phyloP scores from a whole-genome alignment of 2,329 filamentous ascomycete species.

The Arachnomyces sp. region DNA sequence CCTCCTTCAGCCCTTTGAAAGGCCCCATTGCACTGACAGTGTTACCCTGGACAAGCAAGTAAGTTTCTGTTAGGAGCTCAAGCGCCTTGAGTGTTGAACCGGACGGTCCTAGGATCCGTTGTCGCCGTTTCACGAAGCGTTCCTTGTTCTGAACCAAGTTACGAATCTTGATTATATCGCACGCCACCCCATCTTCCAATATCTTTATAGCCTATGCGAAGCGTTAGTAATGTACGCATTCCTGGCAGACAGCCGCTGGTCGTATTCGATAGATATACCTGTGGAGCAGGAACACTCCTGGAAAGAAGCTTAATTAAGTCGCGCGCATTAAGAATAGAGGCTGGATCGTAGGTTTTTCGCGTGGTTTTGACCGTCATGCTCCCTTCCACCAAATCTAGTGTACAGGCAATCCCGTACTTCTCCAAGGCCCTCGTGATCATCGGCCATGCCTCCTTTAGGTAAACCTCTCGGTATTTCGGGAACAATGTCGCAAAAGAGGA shows the following conservation, averaged over 20 bases:
- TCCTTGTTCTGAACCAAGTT: slow-evolving; percentile 89
- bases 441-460: slow-evolving; percentile 88
- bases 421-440: slow-evolving; percentile 80
- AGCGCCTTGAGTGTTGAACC: slow-evolving; percentile 91
- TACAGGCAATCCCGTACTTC: slow-evolving; percentile 81
- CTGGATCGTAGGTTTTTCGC: slow-evolving; percentile 82
- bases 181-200: slow-evolving; percentile 81
- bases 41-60: slow-evolving; percentile 93
- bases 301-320: slow-evolving; percentile 91
- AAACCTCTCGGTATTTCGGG: slow-evolving; percentile 93
- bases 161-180: slow-evolving; percentile 93
- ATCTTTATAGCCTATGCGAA: slow-evolving; percentile 67
- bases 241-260: not conserved
- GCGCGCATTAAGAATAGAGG: slow-evolving; percentile 83
- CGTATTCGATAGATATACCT: slow-evolving; percentile 34
- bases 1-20: slow-evolving; percentile 88
- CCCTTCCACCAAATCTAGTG: slow-evolving; percentile 88
- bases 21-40: slow-evolving; percentile 88
- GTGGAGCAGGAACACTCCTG: slow-evolving; percentile 82
- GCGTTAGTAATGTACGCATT: not conserved
- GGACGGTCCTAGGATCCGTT: slow-evolving; percentile 84
- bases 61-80: slow-evolving; percentile 82
- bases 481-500: slow-evolving; percentile 79
- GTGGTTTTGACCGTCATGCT: slow-evolving; percentile 97
- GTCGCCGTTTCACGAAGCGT: slow-evolving; percentile 86